Evolutionary conservation across 495 filamentous ascomycete genomes (phyloP), one percentile per base, ranked within the genome.

Genomic region (Penicillium herquei): DNA sequence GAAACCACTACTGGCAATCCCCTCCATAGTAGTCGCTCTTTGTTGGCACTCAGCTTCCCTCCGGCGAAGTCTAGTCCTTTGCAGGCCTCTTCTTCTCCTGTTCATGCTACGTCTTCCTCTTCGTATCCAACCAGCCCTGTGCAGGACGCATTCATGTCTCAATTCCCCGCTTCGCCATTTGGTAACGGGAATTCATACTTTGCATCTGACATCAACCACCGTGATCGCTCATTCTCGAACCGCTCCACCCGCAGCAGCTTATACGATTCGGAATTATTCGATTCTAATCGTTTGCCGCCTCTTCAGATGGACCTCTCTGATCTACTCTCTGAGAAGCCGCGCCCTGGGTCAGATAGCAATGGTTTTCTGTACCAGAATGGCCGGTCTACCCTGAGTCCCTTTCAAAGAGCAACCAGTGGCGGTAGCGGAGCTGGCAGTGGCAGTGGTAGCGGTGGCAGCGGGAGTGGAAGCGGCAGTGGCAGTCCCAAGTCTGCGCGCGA

Each of bases 151-250:
- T 73, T 70, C 52, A 55, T 69, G 58, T 68, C 74, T 31, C 72
- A 71, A 34, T 72, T 72, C 45, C 68, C 72, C 12, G 64, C 57
- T 7, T 77, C 75, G 7, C 73, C 76, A 11, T 53, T 68, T 39
- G 66, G 58, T 31, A 69, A 69, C 45, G 53, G 57, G 33, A 54
- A 49, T 31, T 72, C 70, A 0, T 71, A 71, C 55, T 73, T 76
- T 48, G 73, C 59, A 26, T 56, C 69, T 26, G 71, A 76, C 33
- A 65, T 69, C 47, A 58, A 59, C 40, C 57, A 64, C 46, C 75
- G 76, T 12, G 71, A 76, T 55, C 75, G 76, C 34, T 79, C 76
- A 5, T 74, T 76, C 50, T 79, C 76, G 30, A 79, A 79, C 44
- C 76, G 74, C 43, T 79, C 76, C 8, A 60, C 59, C 39, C 72